phyloP scores from a whole-genome alignment of 208 protist species.

The Porcisia hertigi region DNA sequence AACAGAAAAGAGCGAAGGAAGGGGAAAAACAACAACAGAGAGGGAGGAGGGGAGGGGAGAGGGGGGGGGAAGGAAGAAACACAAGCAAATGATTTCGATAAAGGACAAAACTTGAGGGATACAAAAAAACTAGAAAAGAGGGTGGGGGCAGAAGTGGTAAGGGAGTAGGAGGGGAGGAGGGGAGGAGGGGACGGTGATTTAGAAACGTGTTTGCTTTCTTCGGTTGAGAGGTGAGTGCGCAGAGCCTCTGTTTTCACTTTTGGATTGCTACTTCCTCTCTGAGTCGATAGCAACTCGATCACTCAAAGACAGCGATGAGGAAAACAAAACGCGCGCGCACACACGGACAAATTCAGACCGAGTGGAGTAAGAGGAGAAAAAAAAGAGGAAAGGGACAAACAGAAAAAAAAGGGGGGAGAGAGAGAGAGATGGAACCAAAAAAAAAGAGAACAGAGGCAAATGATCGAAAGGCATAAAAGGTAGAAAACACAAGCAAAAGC shows the following conservation, averaged over 20 bases:
- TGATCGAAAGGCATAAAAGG: background rate
- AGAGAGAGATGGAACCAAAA: background rate
- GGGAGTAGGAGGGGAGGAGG: too few species aligned
- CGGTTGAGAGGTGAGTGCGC: too few species aligned
- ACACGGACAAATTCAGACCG: too few species aligned
- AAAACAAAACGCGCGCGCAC: too few species aligned
- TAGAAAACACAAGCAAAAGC: background rate
- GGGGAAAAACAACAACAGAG: background rate
- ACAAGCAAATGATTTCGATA: slow-evolving; percentile 6
- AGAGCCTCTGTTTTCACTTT: too few species aligned
- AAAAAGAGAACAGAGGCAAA: background rate
- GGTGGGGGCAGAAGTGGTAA: too few species aligned
- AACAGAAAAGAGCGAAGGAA: background rate
- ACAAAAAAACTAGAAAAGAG: background rate
- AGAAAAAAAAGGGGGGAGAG: background rate
- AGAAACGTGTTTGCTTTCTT: too few species aligned
- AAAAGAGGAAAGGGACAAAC: background rate
- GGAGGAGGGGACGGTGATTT: too few species aligned
- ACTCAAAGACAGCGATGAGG: too few species aligned
- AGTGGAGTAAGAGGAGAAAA: background rate
- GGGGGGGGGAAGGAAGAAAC: too few species aligned
- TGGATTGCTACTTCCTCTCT: too few species aligned
- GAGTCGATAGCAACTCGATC: too few species aligned
- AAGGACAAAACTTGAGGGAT: background rate
- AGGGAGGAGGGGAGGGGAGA: background rate